Conservation (phyloP, 2,329 filamentous ascomycete species). For the Colletotrichum higginsianum region DNA sequence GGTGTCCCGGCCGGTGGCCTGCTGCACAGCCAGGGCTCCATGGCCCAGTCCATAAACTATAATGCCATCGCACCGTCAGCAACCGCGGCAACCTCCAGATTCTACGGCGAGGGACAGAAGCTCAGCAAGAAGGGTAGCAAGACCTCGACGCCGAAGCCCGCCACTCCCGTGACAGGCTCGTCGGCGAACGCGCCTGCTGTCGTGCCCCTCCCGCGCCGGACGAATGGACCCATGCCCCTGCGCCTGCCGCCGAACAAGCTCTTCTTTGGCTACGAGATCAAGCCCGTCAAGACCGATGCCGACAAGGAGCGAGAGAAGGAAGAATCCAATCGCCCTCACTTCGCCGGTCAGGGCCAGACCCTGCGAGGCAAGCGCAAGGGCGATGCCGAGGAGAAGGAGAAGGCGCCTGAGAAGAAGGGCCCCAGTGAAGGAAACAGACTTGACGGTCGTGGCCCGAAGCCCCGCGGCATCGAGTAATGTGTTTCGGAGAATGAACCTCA, state of each 20-base stretch:
- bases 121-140: conserved; percentile 90
- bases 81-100: conserved; percentile 81
- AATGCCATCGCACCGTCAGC: conserved; percentile 87
- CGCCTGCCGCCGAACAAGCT: conserved; percentile 89
- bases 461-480: conserved; percentile 18
- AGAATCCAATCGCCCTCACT: conserved; percentile 78
- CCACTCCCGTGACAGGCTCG: conserved; percentile 77
- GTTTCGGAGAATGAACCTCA: neutral
- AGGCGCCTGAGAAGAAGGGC: conserved; percentile 63
- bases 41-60: conserved; percentile 99
- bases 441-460: conserved; percentile 54
- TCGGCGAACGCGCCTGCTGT: conserved; percentile 57
- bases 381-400: conserved; percentile 63
- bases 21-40: conserved; percentile 88
- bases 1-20: conserved; percentile 77
- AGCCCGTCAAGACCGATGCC: conserved; percentile 85
- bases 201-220: conserved; percentile 59
- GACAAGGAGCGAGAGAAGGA: conserved; percentile 78
- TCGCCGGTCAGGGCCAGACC: conserved; percentile 88
- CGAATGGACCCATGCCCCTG: conserved; percentile 88
- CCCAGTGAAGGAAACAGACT: conserved; percentile 60
- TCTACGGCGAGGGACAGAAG: conserved; percentile 84
- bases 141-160: conserved; percentile 78
- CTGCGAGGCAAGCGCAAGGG: conserved; percentile 82
- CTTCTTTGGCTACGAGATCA: conserved; percentile 97